phyloP scores from a whole-genome alignment of 2,329 filamentous ascomycete genomes.

The Diatrype stigma region DNA sequence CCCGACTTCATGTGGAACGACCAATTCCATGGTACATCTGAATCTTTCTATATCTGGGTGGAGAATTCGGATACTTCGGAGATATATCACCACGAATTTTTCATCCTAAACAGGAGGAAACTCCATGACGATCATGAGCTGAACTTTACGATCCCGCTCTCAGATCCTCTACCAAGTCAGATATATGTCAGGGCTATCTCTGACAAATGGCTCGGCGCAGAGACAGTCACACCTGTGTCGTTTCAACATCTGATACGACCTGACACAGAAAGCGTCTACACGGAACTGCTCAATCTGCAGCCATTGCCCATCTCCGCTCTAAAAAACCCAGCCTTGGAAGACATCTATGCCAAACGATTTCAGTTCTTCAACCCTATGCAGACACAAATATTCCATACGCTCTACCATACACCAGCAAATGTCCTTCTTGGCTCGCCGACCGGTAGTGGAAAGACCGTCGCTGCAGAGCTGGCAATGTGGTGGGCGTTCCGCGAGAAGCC shows the following conservation, averaged over 20 bases:
- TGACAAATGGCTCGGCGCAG: constrained; percentile 92
- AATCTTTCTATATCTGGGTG: constrained; percentile 98
- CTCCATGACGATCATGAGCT: constrained; percentile 95
- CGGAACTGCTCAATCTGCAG: constrained; percentile 86
- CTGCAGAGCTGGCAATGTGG: constrained; percentile 97
- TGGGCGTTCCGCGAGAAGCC: constrained; percentile 95
- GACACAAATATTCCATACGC: constrained; percentile 94
- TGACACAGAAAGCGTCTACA: constrained; percentile 96
- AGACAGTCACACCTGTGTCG: constrained; percentile 91
- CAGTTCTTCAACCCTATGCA: constrained; percentile 99
- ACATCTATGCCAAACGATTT: constrained; percentile 83
- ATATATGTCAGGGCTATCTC: constrained; percentile 95
- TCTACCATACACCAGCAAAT: constrained; percentile 90
- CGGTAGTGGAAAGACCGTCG: constrained; percentile 95
- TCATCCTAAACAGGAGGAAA: constrained; percentile 86
- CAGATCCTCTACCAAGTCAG: constrained; percentile 88
- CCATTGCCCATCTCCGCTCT: constrained; percentile 82
- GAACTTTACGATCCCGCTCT: constrained; percentile 93
- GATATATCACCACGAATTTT: constrained; percentile 97
- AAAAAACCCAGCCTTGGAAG: constrained; percentile 81
- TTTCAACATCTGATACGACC: constrained; percentile 97
- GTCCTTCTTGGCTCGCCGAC: constrained; percentile 94
- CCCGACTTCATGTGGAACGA: constrained; percentile 96
- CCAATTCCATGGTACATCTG: constrained; percentile 84
- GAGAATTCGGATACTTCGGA: constrained; percentile 97